Percentiles rank a stretch among this genome's conserved stretches.
phyloP scores from a whole-genome alignment of 176 grass and related monocot genomes.

The Oryza meridionalis region DNA sequence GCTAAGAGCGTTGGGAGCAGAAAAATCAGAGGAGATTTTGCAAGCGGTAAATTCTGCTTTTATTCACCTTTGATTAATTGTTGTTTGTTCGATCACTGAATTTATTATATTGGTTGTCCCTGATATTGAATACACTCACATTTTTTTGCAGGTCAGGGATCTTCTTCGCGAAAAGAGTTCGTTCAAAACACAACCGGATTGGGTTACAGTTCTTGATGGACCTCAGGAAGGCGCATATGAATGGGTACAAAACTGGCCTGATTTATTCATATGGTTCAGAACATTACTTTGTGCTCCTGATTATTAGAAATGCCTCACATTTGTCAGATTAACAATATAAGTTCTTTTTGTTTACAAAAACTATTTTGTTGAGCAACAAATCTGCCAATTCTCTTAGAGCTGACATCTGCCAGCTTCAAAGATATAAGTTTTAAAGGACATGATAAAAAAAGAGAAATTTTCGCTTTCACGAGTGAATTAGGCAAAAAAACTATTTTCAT shows the following conservation, averaged over 20 bases:
- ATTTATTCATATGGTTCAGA: not conserved
- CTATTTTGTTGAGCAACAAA: not conserved
- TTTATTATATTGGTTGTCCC: not conserved
- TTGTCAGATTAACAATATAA: not conserved
- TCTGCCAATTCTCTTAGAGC: not conserved
- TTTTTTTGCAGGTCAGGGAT: conserved; percentile 69
- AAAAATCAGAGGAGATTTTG: conserved; percentile 81
- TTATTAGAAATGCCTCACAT: not conserved
- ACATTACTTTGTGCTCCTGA: not conserved
- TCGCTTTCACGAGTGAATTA: not conserved
- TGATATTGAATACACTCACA: not conserved
- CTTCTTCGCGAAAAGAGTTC: conserved; percentile 78
- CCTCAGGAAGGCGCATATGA: conserved; percentile 94
- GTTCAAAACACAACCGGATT: conserved; percentile 71
- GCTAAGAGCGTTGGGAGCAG: conserved; percentile 72
- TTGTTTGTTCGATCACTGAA: not conserved
- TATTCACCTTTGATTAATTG: not conserved
- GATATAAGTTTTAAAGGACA: not conserved
- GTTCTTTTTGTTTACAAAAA: not conserved
- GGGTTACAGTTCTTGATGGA: conserved; percentile 96
- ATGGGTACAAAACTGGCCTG: conserved; percentile 65
- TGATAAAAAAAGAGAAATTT: not conserved
- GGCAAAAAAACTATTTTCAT: not conserved
- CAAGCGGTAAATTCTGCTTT: conserved; percentile 62
- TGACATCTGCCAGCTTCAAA: not conserved